phyloP scores from a whole-genome alignment of 495 filamentous ascomycete species.

The Aspergillus olivimuriae region DNA sequence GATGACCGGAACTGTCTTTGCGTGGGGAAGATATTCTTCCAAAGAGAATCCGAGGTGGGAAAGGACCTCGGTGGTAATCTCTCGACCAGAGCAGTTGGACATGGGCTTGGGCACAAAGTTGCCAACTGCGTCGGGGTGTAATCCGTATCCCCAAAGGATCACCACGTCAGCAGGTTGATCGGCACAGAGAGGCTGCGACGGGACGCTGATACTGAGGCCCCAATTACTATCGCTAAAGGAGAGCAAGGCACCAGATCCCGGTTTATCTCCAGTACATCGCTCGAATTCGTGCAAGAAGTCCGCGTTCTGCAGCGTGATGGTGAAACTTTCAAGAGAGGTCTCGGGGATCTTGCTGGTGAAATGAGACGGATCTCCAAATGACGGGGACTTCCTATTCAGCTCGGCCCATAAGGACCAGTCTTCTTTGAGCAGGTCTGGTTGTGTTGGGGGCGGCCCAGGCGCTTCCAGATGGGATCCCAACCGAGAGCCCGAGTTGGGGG shows the following conservation, averaged over 20 bases:
- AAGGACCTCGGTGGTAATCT: constrained; percentile 33
- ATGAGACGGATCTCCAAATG: constrained; percentile 33
- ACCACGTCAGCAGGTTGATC: constrained; percentile 21
- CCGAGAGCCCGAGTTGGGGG: constrained; percentile 12
- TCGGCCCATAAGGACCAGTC: constrained; percentile 24
- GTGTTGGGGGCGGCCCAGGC: not conserved
- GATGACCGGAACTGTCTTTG: constrained; percentile 22
- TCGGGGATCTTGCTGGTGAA: constrained; percentile 17
- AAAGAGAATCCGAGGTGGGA: constrained; percentile 21
- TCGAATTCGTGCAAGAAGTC: constrained; percentile 23
- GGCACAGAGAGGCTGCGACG: constrained; percentile 31
- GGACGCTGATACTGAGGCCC: constrained; percentile 30
- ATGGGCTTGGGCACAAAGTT: constrained; percentile 35
- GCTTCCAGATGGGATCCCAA: constrained; percentile 13
- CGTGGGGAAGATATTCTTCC: constrained; percentile 7
- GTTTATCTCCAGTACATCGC: constrained; percentile 21
- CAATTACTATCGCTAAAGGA: constrained; percentile 31
- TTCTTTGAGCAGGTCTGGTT: constrained; percentile 9
- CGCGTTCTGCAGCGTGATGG: constrained; percentile 27
- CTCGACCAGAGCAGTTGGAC: constrained; percentile 28
- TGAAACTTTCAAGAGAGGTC: constrained; percentile 33
- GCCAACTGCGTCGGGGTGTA: constrained; percentile 20
- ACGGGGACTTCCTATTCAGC: constrained; percentile 8
- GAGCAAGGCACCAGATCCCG: constrained; percentile 28
- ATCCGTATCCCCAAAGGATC: constrained; percentile 33